A percentile compares a stretch with the other conserved stretches of the same genome.
Conservation (phyloP, 108 stramenopile species). For the Bacterosira constricta region DNA sequence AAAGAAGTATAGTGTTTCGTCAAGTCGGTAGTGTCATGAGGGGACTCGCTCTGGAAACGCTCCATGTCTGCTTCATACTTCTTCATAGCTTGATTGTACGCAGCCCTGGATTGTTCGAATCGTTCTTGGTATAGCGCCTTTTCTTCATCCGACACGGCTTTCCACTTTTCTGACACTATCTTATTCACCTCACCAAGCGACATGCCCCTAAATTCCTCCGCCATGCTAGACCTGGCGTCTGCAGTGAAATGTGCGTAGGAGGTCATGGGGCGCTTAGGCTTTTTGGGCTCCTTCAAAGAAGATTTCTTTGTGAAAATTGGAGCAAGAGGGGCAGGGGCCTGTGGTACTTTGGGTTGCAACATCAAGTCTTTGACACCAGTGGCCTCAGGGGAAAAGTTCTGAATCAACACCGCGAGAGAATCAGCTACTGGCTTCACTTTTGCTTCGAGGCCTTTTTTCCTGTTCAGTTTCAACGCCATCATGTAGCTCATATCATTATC, state of each 20-base stretch:
- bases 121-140: slow-evolving; percentile 36
- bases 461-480: slow-evolving; percentile 82
- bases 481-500: slow-evolving; percentile 83
- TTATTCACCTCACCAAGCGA: slow-evolving; percentile 26
- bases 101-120: slow-evolving; percentile 27
- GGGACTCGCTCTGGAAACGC: slow-evolving; percentile 35
- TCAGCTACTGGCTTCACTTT: slow-evolving; percentile 52
- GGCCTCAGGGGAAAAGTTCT: slow-evolving; percentile 38
- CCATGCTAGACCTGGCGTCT: slow-evolving; percentile 30
- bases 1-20: slow-evolving; percentile 47
- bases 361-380: slow-evolving; percentile 26
- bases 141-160: slow-evolving; percentile 36
- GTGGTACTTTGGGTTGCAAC: slow-evolving; percentile 14
- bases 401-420: slow-evolving; percentile 64
- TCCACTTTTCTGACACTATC: slow-evolving; percentile 52
- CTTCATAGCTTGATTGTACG: slow-evolving; percentile 31
- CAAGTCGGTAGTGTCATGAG: slow-evolving; percentile 8
- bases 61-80: slow-evolving; percentile 47
- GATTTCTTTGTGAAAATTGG: slow-evolving; percentile 8
- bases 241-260: slow-evolving; percentile 50
- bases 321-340: slow-evolving; percentile 2
- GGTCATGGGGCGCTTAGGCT: slow-evolving; percentile 54
- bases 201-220: slow-evolving; percentile 33
- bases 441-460: slow-evolving; percentile 49
- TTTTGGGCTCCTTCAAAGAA: slow-evolving; percentile 30